Conservation (phyloP, 2,329 filamentous ascomycete genomes). For the Magnaporthiopsis rhizophila region DNA sequence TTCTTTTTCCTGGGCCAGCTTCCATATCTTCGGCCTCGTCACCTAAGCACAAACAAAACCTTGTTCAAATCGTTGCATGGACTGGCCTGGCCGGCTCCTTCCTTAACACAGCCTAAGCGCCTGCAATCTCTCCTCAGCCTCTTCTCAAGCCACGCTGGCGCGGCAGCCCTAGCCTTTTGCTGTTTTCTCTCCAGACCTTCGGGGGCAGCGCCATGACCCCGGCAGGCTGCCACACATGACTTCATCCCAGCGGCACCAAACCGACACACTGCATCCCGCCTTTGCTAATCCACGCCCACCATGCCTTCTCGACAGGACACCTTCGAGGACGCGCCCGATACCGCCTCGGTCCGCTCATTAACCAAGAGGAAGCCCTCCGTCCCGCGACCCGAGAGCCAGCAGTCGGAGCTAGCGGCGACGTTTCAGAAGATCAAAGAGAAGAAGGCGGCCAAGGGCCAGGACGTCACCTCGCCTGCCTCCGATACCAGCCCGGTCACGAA, state of each 20-base stretch:
- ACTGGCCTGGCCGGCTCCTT: background rate
- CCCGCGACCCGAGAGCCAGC: conserved; percentile 22
- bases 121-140: background rate
- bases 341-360: conserved; percentile 55
- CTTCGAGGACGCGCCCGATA: conserved; percentile 77
- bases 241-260: background rate
- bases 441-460: conserved; percentile 17
- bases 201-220: background rate
- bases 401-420: conserved; percentile 20
- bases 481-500: background rate
- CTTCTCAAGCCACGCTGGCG: too few relatives aligned
- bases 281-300: background rate
- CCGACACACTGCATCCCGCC: background rate
- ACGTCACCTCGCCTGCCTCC: background rate
- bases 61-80: background rate
- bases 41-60: background rate
- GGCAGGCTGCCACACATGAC: background rate
- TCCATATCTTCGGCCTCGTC: background rate
- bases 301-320: conserved; percentile 45
- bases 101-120: background rate
- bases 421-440: conserved; percentile 14
- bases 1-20: background rate
- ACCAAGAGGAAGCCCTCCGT: conserved; percentile 38
- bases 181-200: background rate
- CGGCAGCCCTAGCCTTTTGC: background rate